phyloP scores from a whole-genome alignment of 202 grass and related monocot genomes.

The Elaeis oleifera region DNA sequence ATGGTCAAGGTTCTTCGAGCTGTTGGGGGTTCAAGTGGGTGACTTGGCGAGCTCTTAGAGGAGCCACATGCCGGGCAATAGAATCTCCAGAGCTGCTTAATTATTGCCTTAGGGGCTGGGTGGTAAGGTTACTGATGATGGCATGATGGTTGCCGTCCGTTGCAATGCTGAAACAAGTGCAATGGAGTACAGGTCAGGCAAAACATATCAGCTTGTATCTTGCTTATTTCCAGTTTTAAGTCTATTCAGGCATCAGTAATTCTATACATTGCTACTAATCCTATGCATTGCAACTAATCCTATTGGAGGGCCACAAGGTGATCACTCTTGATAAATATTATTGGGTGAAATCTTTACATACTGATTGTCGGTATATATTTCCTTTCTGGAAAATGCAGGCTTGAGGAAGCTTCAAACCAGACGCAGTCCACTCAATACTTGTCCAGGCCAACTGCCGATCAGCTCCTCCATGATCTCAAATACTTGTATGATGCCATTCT shows the following conservation, averaged over 20 bases:
- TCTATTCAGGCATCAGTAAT: too few species aligned
- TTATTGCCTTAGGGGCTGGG: slow-evolving; percentile 50
- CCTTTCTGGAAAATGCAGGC: slow-evolving; percentile 26
- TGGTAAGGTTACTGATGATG: slow-evolving; percentile 57
- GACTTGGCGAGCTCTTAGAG: slow-evolving; percentile 67
- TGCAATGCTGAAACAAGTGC: slow-evolving; percentile 64
- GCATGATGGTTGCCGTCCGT: slow-evolving; percentile 46
- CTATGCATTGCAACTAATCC: too few species aligned
- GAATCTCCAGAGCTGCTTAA: slow-evolving; percentile 56
- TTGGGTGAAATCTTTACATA: too few species aligned
- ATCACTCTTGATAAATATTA: too few species aligned
- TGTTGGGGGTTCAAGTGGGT: slow-evolving; percentile 52
- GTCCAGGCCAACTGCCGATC: slow-evolving; percentile 41
- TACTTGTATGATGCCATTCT: slow-evolving; percentile 69
- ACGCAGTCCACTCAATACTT: slow-evolving; percentile 2
- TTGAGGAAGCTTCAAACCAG: slow-evolving; percentile 36
- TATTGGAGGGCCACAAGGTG: too few species aligned
- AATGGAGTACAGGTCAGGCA: slow-evolving; percentile 72
- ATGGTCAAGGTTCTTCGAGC: slow-evolving; percentile 70
- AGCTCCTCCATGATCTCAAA: slow-evolving; percentile 61
- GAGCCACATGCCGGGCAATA: slow-evolving; percentile 59
- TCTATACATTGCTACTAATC: too few species aligned
- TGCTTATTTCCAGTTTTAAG: too few species aligned
- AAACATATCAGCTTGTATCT: too few species aligned
- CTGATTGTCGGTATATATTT: too few species aligned